Base-by-base conservation (phyloP, 805 yeast species). In the Starmerella riodocensis region DNA sequence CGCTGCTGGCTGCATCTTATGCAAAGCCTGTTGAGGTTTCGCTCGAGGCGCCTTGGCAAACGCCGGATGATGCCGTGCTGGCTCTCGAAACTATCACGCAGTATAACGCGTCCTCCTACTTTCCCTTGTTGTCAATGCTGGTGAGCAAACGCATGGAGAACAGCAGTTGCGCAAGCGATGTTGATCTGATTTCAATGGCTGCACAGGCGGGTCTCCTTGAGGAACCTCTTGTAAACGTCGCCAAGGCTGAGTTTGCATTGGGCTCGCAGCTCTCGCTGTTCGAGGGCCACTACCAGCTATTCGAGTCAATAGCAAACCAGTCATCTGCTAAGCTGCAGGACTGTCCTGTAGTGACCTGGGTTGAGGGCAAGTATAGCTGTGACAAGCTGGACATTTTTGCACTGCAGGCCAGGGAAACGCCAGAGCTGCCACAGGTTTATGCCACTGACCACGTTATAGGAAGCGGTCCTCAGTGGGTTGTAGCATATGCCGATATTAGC, bases 371-470 rank as follows among this genome's bases (percentile, higher is more conserved):
- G 20, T 55, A 67, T 2, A 78, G 76, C 52, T 76, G 85, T 50
- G 71, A 77, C 8, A 62, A 76, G 3, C 81, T 73, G 40, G 93
- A 79, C 41, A 69, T 84, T 1, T 91, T 73, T 56, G 93, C 95
- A 3, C 64, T 91, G 41, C 77, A 78, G 55, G 60, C 13, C 32
- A 60, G 3, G 64, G 36, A 20, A 1, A 25, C 17, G 2, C 37
- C 40, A 5, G 31, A 36, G 11, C 11, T 26, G 13, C 54, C 57
- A 13, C 45, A 37, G 6, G 34, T 55, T n/a, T 41, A 52, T 16
- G 55, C 73, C 0, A 69, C 71, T 44, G 96, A 88, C 52, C 65
- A 84, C 41, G 61, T 78, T 0, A 64, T 82, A 34, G 93, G 93
- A 0, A 34, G 46, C 3, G 54, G 53, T 4, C 32, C 33, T 13